Conservation (phyloP, 2,329 filamentous ascomycete species). For the Nothopassalora personata region DNA sequence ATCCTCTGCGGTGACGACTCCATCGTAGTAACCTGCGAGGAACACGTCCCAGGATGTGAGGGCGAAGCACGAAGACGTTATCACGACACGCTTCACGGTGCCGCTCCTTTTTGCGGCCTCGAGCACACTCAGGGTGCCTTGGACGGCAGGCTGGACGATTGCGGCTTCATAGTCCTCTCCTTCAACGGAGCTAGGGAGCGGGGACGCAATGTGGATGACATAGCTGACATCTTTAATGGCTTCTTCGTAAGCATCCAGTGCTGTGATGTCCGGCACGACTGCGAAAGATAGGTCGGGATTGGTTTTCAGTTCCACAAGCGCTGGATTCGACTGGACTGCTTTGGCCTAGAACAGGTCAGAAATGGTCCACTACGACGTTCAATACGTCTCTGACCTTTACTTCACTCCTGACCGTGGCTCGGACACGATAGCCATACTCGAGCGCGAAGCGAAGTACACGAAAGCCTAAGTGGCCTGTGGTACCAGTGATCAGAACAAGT, state of each 20-base stretch:
- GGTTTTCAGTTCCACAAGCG: background rate
- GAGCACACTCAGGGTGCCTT: constrained; percentile 37
- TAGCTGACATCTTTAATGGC: constrained; percentile 3
- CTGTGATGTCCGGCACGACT: constrained; percentile 23
- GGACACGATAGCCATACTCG: constrained; percentile 34
- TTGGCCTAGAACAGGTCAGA: constrained; percentile 7
- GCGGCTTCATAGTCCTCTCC: background rate
- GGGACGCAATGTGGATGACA: constrained; percentile 8
- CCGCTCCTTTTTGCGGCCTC: constrained; percentile 33
- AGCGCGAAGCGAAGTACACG: constrained; percentile 32
- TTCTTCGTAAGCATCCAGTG: constrained; percentile 12
- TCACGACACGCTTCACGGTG: constrained; percentile 39
- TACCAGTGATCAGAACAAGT: constrained; percentile 35
- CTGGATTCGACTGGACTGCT: background rate
- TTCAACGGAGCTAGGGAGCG: background rate
- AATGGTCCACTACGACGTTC: background rate
- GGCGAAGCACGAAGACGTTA: constrained; percentile 33
- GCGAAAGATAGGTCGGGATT: background rate
- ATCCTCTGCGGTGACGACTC: constrained; percentile 8
- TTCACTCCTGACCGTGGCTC: constrained; percentile 34
- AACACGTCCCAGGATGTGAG: constrained; percentile 12
- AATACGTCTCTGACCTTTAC: constrained; percentile 21
- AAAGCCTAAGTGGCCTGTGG: constrained; percentile 38
- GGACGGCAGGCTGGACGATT: constrained; percentile 26
- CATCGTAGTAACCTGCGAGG: constrained; percentile 6